These are phyloP conservation scores for Trichoderma sp. DNA, from an alignment of 2,329 filamentous ascomycete genomes.

Conservation along the genomic window DNA sequence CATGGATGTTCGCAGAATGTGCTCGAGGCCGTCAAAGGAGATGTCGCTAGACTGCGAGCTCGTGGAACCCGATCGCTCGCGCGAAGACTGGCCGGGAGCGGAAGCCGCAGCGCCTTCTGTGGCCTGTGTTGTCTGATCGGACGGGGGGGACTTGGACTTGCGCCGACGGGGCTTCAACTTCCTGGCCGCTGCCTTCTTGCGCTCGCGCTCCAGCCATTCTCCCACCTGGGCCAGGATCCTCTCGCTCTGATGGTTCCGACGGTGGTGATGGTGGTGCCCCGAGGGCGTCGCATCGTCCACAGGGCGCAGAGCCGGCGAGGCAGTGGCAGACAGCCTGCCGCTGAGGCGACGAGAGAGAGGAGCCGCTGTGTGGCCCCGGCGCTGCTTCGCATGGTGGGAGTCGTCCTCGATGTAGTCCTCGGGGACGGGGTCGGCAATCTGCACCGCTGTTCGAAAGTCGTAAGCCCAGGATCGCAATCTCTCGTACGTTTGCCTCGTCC, in stretches of 20 bases:
- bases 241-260: constrained; percentile 50
- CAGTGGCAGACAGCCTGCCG: constrained; percentile 47
- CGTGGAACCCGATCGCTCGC: constrained; percentile 56
- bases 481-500: neutral
- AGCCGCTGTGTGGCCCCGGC: constrained; percentile 38
- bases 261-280: constrained; percentile 35
- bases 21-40: constrained; percentile 78
- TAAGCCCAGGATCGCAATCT: constrained; percentile 25
- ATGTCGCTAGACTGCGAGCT: constrained; percentile 68
- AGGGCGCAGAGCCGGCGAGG: constrained; percentile 37
- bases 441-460: constrained; percentile 48
- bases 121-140: constrained; percentile 35
- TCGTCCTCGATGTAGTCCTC: constrained; percentile 42
- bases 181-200: constrained; percentile 60
- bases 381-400: constrained; percentile 37
- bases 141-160: constrained; percentile 46
- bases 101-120: neutral
- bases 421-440: constrained; percentile 57
- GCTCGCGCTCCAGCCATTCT: constrained; percentile 83
- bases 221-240: constrained; percentile 72
- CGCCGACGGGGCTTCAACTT: constrained; percentile 47
- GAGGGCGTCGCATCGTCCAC: constrained; percentile 37
- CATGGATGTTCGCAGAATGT: constrained; percentile 72
- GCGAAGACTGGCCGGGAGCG: constrained; percentile 26
- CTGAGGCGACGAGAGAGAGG: constrained; percentile 39